These are phyloP conservation scores for Odontarrhena argentea DNA, from an alignment of 345 rosid species.

Conservation along the genomic window DNA sequence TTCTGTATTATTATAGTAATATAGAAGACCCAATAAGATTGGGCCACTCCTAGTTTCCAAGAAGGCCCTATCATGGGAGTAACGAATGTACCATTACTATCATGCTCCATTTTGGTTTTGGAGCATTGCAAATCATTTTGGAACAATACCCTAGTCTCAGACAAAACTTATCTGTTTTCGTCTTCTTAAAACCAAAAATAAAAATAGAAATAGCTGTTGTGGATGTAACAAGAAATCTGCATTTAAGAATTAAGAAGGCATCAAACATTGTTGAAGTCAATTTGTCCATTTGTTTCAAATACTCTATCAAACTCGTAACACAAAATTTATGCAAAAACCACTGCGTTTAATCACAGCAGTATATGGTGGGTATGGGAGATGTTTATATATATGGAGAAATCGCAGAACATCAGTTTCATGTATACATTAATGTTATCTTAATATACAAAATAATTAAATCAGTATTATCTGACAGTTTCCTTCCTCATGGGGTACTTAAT, in stretches of 20 bases:
- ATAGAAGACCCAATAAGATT: slow-evolving; percentile 19
- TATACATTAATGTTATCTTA: slow-evolving; percentile 14
- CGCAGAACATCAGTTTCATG: not conserved
- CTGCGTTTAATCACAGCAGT: not conserved
- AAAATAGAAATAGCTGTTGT: no score
- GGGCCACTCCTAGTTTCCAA: slow-evolving; percentile 15
- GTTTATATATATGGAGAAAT: not conserved
- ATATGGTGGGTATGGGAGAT: no score
- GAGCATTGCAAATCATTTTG: no score
- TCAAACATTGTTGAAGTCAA: not conserved
- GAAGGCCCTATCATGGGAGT: slow-evolving; percentile 5
- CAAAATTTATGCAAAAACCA: not conserved
- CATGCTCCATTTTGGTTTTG: not conserved
- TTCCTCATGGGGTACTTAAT: no score
- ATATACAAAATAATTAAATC: not conserved
- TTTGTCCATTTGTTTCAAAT: not conserved
- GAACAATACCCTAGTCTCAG: no score
- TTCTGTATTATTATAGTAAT: not conserved
- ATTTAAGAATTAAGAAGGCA: not conserved
- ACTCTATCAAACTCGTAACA: not conserved
- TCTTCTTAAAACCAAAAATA: no score
- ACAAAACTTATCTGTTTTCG: not conserved
- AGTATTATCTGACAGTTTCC: not conserved
- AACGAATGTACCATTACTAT: not conserved
- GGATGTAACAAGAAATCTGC: not conserved